These are phyloP conservation scores for Termitomyces eurrhizus DNA, from an alignment of 768 basidiomycete species.

Conservation along the genomic window DNA sequence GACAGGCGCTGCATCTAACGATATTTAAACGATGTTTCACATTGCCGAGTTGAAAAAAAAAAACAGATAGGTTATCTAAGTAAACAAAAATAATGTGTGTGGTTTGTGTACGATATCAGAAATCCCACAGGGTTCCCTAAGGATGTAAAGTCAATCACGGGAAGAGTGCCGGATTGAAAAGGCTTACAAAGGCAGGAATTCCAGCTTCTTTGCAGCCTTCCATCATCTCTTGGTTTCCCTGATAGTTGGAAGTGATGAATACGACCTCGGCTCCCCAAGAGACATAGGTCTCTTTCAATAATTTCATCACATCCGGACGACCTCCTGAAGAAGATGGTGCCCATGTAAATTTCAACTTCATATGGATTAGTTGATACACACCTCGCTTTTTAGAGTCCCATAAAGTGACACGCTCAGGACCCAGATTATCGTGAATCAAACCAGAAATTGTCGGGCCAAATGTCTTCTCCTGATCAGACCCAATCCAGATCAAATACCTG, in stretches of 20 bases:
- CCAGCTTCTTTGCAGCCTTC: conserved; percentile 70
- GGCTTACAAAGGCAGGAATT: conserved; percentile 60
- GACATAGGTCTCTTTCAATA: conserved; percentile 68
- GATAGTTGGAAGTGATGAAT: conserved; percentile 78
- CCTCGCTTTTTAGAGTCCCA: conserved; percentile 80
- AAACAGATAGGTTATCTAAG: background rate
- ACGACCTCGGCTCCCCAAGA: conserved; percentile 82
- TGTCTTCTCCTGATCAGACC: conserved; percentile 82
- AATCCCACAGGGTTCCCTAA: conserved; percentile 73
- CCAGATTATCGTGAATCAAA: conserved; percentile 63
- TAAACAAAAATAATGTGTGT: background rate
- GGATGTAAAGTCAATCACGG: background rate
- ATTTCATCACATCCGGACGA: conserved; percentile 75
- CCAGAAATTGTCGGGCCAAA: conserved; percentile 78
- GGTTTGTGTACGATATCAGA: too few relatives aligned
- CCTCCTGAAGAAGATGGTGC: conserved; percentile 36
- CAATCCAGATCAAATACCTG: conserved; percentile 83
- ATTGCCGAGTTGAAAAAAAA: background rate
- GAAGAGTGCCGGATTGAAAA: conserved; percentile 1
- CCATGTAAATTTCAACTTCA: background rate
- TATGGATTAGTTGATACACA: conserved; percentile 6
- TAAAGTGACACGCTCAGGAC: conserved; percentile 65
- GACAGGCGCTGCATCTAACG: background rate
- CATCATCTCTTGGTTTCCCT: conserved; percentile 81
- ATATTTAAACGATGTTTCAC: background rate